Evolutionary conservation across 2,329 filamentous ascomycete species (phyloP), one percentile per base, ranked within the genome.

Genomic region (Fusarium palustre): DNA sequence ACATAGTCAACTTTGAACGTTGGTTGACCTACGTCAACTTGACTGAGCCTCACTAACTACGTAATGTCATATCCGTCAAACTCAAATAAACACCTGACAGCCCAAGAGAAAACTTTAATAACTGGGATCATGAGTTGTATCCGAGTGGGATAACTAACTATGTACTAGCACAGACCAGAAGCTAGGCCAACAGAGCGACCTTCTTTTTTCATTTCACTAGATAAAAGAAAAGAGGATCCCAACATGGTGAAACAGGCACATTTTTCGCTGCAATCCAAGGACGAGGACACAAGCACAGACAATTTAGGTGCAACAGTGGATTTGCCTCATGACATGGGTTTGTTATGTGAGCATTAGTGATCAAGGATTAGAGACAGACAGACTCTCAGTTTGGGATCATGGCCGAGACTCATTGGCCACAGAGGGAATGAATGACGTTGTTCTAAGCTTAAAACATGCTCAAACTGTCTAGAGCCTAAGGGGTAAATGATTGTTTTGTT

Each of bases 331-430:
- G 16, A 34, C 38, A 55, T 54, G 54, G 55, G 50, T 36, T 39
- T 39, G 28, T 74, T 72, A 73, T 70, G 67, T 69, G 70, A 72
- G 69, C 71, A 69, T 74, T 55, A 59, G 52, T 61, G 62, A 72
- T 72, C 39, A 22, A 53, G 47, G 25, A 48, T 28, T 30, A 16
- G 13, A 24, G 20, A 24, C 18, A 24, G 20, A 24, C 18, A 24
- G 20, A 24, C 18, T 30, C 41, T 53, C 8, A 39, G 15, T 53
- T 24, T 45, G 47, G 18, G 47, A 28, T 16, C 10, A 36, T 20
- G 47, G 22, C 4, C 7, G 25, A 39, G 24, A 41, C 15, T 53
- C n/a, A 39, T n/a, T 20, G 36, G 9, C 22, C 10, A 11, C 10
- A 8, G 33, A 53, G 28, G 30, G 15, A 25, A 28, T 57, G 15